phyloP scores from a whole-genome alignment of 495 filamentous ascomycete genomes.

The Glutinoglossum americanum region DNA sequence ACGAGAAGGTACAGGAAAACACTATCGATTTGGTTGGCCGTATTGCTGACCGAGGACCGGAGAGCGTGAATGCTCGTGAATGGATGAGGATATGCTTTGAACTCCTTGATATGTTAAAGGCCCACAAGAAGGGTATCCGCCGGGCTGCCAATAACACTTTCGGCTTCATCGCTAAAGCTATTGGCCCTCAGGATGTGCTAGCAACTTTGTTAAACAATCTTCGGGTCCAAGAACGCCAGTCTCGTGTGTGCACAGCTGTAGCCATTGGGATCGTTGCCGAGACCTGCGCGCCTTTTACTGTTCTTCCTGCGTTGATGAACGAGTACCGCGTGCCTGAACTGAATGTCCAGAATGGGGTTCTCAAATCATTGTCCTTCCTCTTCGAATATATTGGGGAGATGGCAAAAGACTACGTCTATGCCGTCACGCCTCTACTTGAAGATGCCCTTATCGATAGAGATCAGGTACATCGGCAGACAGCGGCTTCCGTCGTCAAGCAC shows the following conservation, averaged over 20 bases:
- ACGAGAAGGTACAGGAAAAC: conserved; percentile 99
- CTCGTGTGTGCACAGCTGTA: conserved; percentile 92
- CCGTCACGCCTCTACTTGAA: conserved; percentile 88
- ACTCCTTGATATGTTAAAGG: conserved; percentile 96
- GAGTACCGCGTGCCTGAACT: conserved; percentile 97
- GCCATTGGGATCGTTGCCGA: conserved; percentile 99
- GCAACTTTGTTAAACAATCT: conserved; percentile 93
- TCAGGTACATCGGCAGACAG: conserved; percentile 95
- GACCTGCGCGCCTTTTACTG: conserved; percentile 97
- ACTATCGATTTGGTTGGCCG: conserved; percentile 98
- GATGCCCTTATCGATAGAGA: conserved; percentile 96
- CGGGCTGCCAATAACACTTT: conserved; percentile 99
- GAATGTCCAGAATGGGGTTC: conserved; percentile 95
- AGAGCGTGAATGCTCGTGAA: conserved; percentile 87
- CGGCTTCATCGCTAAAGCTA: conserved; percentile 98
- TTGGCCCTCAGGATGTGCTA: conserved; percentile 92
- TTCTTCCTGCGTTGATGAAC: conserved; percentile 98
- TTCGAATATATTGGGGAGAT: conserved; percentile 99
- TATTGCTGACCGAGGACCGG: conserved; percentile 91
- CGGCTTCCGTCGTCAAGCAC: conserved; percentile 90
- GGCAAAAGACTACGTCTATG: conserved; percentile 99
- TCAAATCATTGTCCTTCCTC: conserved; percentile 91
- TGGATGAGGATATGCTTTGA: conserved; percentile 99
- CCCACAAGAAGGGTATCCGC: conserved; percentile 97
- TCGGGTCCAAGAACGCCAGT: conserved; percentile 91